Base-by-base conservation (phyloP, 176 grass and related monocot species). In the Urochloa ruziziensis region DNA sequence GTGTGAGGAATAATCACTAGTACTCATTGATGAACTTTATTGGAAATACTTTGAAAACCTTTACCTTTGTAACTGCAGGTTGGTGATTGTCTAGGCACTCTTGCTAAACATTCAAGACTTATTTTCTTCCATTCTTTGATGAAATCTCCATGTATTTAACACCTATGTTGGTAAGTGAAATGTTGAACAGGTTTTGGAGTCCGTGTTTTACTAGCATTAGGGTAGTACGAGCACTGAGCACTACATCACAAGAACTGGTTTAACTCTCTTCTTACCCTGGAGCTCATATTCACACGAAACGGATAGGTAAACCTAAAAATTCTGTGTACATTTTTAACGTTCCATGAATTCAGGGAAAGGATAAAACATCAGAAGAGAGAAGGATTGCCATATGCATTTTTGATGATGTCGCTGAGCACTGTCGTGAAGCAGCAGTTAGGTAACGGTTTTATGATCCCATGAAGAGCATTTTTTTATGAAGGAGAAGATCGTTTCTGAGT, bases 331-430 rank as follows among this genome's bases (percentile, higher is more conserved):
- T 47, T 63, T 62, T 19, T 75, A 52, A 68, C 12, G 6, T 79
- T n/a, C 62, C 32, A 75, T 84, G 13, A 54, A 67, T 87, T 79
- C 83, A 94, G 93, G 85, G 84, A 32, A 92, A 90, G 74, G 84
- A 94, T 63, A 94, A 88, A 85, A 77, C 89, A 77, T 71, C 87
- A 54, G 93, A 94, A 78, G 93, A 94, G 82, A 90, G 87, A 80
- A 94, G 93, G 70, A 82, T 91, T 57, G 85, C 87, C 14, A 90
- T 94, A 42, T 94, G 93, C 87, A 92, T 94, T 78, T 94, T 94
- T 77, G 93, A 94, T 73, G 93, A 94, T 88, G 87, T 92, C 35
- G 93, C 87, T 62, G 93, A 94, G 84, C 93, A 94, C 80, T 94
- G 93, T 74, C 89, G 79, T 35, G 89, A 90, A 85, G 82, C 89